These are phyloP conservation scores for Beauveria bassiana DNA, from an alignment of 2,329 filamentous ascomycete species.

Conservation along the genomic window DNA sequence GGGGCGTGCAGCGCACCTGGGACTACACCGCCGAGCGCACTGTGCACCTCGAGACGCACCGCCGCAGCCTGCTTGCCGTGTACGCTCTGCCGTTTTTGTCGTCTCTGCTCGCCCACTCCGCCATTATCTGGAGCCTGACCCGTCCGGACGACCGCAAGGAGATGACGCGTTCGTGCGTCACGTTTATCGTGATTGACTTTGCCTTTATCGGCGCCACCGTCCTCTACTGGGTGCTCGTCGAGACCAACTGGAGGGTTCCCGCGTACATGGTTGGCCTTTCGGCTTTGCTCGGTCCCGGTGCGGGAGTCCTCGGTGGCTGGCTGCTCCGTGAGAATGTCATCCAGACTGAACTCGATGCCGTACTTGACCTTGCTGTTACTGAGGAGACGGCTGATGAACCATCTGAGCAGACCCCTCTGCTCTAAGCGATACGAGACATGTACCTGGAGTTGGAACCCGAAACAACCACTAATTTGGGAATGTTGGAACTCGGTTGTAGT, in stretches of 20 bases:
- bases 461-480: background rate
- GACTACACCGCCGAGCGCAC: conserved; percentile 21
- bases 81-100: conserved; percentile 37
- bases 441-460: background rate
- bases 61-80: conserved; percentile 29
- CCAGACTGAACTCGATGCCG: conserved; percentile 16
- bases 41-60: conserved; percentile 37
- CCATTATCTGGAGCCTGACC: conserved; percentile 34
- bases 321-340: conserved; percentile 31
- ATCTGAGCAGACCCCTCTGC: conserved; percentile 4
- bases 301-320: conserved; percentile 31
- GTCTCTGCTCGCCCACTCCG: conserved; percentile 35
- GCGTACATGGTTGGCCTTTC: conserved; percentile 23
- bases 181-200: conserved; percentile 39
- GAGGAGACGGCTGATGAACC: conserved; percentile 10
- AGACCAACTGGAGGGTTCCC: conserved; percentile 37
- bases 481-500: background rate
- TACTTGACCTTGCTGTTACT: conserved; percentile 11
- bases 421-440: background rate
- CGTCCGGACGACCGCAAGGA: conserved; percentile 37
- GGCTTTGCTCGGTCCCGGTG: conserved; percentile 29
- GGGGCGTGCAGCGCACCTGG: conserved; percentile 18
- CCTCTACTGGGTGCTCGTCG: conserved; percentile 46
- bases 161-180: conserved; percentile 39
- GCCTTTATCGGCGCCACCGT: conserved; percentile 39